Base-by-base conservation (phyloP, 352 stramenopile genomes). In the Phytophthora colocasiae region DNA sequence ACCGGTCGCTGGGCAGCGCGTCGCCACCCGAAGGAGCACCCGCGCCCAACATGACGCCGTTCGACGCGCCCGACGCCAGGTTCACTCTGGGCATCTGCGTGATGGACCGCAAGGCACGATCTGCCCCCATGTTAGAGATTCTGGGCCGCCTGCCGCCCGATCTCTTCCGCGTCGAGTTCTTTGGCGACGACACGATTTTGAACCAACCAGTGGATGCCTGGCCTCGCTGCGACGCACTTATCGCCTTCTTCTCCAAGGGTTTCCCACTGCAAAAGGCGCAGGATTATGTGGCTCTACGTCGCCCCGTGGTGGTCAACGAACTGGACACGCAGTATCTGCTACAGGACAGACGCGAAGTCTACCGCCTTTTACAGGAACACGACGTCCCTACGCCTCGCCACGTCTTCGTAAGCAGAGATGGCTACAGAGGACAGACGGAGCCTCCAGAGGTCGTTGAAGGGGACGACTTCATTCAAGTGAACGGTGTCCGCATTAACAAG, bases 221-320 rank as follows among this genome's bases (percentile, higher is more conserved):
- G 96, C 97, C 97, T 1, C 69, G 86, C 48, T 98, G 96, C 68
- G 97, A 99, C 72, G 97, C 97, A 22, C 83, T 99, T 24, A 98
- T 99, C 69, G 90, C 97, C 38, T 99, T 99, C 74, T 99, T 98
- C 81, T 99, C 93, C 1, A 88, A 93, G 29, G 97, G 97, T 1
- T 99, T 99, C 77, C 98, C 98, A 12, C 84, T 99, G 27, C 81
- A 97, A 7, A 99, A 99, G 77, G 98, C 96, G 0, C 90, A 98
- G 61, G 87, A 89, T 48, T 99, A 99, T 80, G 97, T 99, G 6
- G 75, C 89, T 36, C 78, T 99, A 29, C 85, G 95, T 15, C 83
- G 89, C 29, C 98, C 98, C 0, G 98, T 99, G 55, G 85, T 98
- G 14, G 75, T 99, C 17, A 99, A 99, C 71, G 97, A 99, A 63